Percentiles rank a stretch among this genome's conserved stretches.
Evolutionary conservation across 2,329 filamentous ascomycete genomes (phyloP).

Genomic region (Talaromyces sp.): DNA sequence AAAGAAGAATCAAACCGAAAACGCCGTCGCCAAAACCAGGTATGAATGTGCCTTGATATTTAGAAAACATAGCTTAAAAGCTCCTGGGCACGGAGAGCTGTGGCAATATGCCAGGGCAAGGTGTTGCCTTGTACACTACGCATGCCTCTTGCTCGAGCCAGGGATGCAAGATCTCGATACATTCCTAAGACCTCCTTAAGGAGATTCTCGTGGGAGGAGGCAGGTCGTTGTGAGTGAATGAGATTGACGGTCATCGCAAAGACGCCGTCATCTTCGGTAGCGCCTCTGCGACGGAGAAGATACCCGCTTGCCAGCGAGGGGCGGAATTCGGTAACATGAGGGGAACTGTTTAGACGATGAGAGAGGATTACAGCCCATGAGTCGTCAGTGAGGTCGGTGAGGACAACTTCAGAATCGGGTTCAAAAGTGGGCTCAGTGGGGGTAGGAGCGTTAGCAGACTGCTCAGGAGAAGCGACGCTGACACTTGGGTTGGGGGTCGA

Average conservation of each 20-base stretch:
- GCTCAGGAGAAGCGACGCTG: slow-evolving; percentile 46
- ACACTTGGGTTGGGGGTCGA: slow-evolving; percentile 42
- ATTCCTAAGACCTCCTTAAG: slow-evolving; percentile 47
- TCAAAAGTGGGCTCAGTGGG: slow-evolving; percentile 41
- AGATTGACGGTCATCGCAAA: slow-evolving; percentile 47
- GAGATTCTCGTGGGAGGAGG: slow-evolving; percentile 36
- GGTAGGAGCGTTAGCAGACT: slow-evolving; percentile 44
- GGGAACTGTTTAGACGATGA: slow-evolving; percentile 48
- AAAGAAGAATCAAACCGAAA: slow-evolving; percentile 1
- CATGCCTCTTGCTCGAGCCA: slow-evolving; percentile 48
- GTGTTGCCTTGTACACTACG: slow-evolving; percentile 43
- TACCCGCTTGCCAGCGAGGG: slow-evolving; percentile 51
- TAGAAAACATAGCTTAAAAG: slow-evolving; percentile 46
- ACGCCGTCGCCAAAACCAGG: slow-evolving; percentile 9
- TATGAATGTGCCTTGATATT: slow-evolving; percentile 10
- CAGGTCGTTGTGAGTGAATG: slow-evolving; percentile 36
- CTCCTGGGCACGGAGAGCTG: slow-evolving; percentile 46
- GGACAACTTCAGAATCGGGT: slow-evolving; percentile 58
- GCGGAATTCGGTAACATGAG: slow-evolving; percentile 45
- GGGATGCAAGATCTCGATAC: slow-evolving; percentile 49
- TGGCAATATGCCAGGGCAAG: slow-evolving; percentile 54
- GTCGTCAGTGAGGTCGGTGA: slow-evolving; percentile 62
- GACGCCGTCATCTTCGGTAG: slow-evolving; percentile 45
- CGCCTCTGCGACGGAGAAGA: slow-evolving; percentile 49
- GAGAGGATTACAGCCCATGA: slow-evolving; percentile 61